Conservation (phyloP, 148 eudicot genomes). For the Rhododendron vialii region DNA sequence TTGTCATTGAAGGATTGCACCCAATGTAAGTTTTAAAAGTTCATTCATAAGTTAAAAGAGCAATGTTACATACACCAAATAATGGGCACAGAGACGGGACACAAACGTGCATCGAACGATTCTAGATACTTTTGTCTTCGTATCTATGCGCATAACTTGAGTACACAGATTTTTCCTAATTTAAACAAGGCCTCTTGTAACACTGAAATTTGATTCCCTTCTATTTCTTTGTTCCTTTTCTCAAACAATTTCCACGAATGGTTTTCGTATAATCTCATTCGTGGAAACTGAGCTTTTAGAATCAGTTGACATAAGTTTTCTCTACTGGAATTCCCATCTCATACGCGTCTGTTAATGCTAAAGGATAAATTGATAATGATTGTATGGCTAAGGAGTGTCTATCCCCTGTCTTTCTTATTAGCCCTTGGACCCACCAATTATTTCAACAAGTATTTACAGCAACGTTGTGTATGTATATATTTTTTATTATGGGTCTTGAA, state of each 20-base stretch:
- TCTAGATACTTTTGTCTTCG: not conserved
- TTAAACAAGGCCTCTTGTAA: not conserved
- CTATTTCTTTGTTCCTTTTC: not conserved
- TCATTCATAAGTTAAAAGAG: not conserved
- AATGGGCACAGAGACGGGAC: not conserved
- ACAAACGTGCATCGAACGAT: not conserved
- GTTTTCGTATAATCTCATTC: not conserved
- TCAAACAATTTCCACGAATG: not conserved
- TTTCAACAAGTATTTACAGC: not conserved
- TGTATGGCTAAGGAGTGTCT: constrained; percentile 7
- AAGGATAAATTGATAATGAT: not conserved
- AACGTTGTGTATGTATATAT: not conserved
- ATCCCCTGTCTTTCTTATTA: not conserved
- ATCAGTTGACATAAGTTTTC: not conserved
- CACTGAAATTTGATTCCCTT: not conserved
- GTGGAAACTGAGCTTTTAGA: not conserved
- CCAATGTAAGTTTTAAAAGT: constrained; percentile 68
- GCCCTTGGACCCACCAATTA: not conserved
- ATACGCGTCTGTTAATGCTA: not conserved
- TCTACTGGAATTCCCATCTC: not conserved
- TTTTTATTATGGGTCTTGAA: too few species aligned
- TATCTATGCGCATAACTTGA: not conserved
- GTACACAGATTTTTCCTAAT: too few species aligned
- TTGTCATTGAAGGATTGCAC: constrained; percentile 95
- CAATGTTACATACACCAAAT: not conserved